phyloP scores from a whole-genome alignment of 2,329 filamentous ascomycete genomes.

The Exophiala sp. region DNA sequence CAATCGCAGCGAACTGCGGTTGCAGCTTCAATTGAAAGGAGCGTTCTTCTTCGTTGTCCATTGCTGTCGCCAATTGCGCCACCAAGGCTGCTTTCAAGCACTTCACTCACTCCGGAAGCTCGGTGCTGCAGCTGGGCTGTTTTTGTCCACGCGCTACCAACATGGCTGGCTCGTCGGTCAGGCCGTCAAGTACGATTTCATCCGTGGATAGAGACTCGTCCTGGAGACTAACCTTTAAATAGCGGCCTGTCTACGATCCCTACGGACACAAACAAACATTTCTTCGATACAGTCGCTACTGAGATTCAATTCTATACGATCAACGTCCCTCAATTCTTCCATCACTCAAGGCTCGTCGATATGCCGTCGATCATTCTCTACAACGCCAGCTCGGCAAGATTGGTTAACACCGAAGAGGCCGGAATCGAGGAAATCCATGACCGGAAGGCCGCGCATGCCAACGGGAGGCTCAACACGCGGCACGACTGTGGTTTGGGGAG shows the following conservation, averaged over 20 bases:
- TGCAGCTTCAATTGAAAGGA: background rate
- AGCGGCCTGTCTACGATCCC: conserved; percentile 16
- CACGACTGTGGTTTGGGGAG: conserved; percentile 92
- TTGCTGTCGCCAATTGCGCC: background rate
- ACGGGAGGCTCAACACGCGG: conserved; percentile 88
- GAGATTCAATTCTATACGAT: background rate
- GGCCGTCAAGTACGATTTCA: conserved; percentile 2
- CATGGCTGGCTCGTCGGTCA: conserved; percentile 3
- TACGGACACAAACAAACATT: conserved; percentile 2
- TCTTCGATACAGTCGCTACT: background rate
- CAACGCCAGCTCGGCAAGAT: conserved; percentile 54
- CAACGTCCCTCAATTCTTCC: conserved; percentile 30
- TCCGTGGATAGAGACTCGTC: background rate
- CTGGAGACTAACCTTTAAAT: conserved; percentile 4
- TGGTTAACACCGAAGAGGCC: conserved; percentile 80
- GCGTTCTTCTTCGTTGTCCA: background rate
- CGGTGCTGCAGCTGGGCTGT: background rate
- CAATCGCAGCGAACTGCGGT: background rate
- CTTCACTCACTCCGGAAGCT: no score
- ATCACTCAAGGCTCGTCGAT: conserved; percentile 45
- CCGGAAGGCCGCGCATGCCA: conserved; percentile 78
- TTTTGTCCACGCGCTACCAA: background rate
- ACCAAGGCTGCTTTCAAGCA: no score
- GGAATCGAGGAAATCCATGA: conserved; percentile 79
- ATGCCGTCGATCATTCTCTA: conserved; percentile 57